Base-by-base conservation (phyloP, 2,329 filamentous ascomycete genomes). In the Aureobasidium sp. region DNA sequence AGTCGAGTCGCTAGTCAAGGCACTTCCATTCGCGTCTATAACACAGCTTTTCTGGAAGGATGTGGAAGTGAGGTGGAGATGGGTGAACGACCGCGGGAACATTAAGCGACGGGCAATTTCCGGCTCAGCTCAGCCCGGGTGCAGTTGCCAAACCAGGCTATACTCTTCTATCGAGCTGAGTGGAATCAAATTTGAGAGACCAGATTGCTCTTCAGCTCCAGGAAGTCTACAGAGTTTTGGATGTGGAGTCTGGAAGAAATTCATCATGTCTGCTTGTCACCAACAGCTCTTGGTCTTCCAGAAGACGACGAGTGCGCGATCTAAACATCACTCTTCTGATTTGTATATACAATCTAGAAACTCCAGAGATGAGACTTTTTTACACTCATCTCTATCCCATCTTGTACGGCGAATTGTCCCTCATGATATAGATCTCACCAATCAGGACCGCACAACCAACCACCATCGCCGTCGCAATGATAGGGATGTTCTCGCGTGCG, bases 391-490 rank as follows among this genome's bases (percentile, higher is more conserved):
- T 15, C n/a, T 43, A 55, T 37, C 59, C 55, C 25, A 54, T 42
- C 13, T 67, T 60, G 62, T 78, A 78, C 6, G 77, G 74, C 15
- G 63, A 60, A 4, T 69, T 71, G 23, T 70, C 70, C 62, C 81
- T 75, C 29, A 79, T 74, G 50, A 88, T 79, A 64, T 87, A 88
- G 0, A 88, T 77, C 71, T 88, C 79, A 0, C 81, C 85, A 8
- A 86, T 74, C 10, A 89, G 73, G 0, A 87, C 82, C 0, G 77
- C 73, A 64, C 81, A 84, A 0, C 84, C 85, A 0, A 88, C 80
- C 0, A 78, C 77, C 85, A 88, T 89, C 1, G 85, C 72, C 21
- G 88, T 81, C 0, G 83, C 80, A 64, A 89, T 89, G 46, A 90
- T 89, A 0, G 85, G 85, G 15, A 88, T 69, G 68, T 90, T 90